Percentiles rank a stretch among this genome's conserved stretches.
Conservation (phyloP, 805 yeast species). For the Teunomyces lycoperdinae region DNA sequence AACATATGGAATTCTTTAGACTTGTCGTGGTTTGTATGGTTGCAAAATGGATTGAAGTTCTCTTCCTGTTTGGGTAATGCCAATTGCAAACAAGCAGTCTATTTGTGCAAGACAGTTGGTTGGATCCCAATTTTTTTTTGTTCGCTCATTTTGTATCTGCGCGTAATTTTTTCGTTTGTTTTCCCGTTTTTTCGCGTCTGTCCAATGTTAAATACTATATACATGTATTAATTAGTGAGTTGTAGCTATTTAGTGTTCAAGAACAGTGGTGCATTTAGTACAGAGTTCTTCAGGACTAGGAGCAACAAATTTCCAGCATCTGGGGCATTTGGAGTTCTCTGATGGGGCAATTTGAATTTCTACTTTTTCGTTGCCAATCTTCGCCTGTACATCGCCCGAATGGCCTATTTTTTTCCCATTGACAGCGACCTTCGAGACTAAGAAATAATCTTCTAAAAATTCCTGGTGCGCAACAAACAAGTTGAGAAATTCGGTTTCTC, state of each 20-base stretch:
- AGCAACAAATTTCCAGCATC: conserved; percentile 88
- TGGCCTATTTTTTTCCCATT: conserved; percentile 11
- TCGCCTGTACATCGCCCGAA: neutral
- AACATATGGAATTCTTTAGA: too few relatives aligned
- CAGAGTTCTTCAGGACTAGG: conserved; percentile 55
- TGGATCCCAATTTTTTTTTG: neutral
- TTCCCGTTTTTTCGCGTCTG: neutral
- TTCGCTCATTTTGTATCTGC: neutral
- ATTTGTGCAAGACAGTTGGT: neutral
- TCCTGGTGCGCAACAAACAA: conserved; percentile 20
- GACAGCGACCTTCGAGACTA: conserved; percentile 59
- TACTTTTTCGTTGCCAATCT: conserved; percentile 20
- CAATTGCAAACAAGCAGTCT: neutral
- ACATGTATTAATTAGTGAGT: conserved; percentile 1
- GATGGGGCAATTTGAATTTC: conserved; percentile 44
- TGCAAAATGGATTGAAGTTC: neutral
- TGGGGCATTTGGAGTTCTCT: conserved; percentile 66
- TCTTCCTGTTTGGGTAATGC: neutral
- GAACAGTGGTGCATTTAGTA: conserved; percentile 54
- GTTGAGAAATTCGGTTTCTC: conserved; percentile 8
- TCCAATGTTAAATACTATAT: neutral
- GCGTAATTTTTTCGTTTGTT: neutral
- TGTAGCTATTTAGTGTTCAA: conserved; percentile 27
- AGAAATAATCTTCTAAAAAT: conserved; percentile 45
- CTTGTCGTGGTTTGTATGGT: neutral